Base-by-base conservation (phyloP, 1,139 yeast genomes). In the Geotrichum siamense region DNA sequence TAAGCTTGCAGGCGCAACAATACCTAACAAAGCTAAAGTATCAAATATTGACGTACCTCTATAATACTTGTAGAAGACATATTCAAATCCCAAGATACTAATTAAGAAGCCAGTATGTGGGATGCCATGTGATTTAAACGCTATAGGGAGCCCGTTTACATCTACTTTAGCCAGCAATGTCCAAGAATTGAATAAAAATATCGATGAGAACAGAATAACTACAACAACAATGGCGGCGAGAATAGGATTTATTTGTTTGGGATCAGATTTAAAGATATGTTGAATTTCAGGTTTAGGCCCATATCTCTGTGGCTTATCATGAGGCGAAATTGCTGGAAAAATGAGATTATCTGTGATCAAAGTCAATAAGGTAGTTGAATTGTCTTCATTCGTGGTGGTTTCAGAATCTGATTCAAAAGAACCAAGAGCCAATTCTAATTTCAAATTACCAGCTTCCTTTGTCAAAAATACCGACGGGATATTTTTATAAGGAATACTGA, bases 31-130 rank as follows among this genome's bases (percentile, higher is more conserved):
- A 51, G 70, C 68, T 40, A 87, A 61, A 1, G 94, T 79, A 19
- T 75, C 70, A 62, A 89, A 87, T 43, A 89, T 84, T 20, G 85
- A 71, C 33, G 76, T 69, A 25, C 85, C 82, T 53, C 78, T 61
- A 64, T 78, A 89, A 66, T 89, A 89, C 51, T 70, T 72, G 52
- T 74, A 63, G 55, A 87, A 84, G 20, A 75, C 69, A 38, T 65
- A 61, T 64, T 87, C 96, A 53, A 78, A 71, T 3, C 76, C 78
- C 16, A 73, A 59, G 38, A 87, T 60, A 2, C 79, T 64, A 2
- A 62, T 62, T 42, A 84, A 60, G 53, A 83, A 79, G 2, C 72
- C 72, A 16, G 52, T 5, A 39, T 61, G 60, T 22, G 62, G 61
- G 12, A 57, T 64, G 55, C 57, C 76, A 64, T 62, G 61, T 55